Base-by-base conservation (phyloP, 164 flowering plant species). In the Euptelea pleiosperma region DNA sequence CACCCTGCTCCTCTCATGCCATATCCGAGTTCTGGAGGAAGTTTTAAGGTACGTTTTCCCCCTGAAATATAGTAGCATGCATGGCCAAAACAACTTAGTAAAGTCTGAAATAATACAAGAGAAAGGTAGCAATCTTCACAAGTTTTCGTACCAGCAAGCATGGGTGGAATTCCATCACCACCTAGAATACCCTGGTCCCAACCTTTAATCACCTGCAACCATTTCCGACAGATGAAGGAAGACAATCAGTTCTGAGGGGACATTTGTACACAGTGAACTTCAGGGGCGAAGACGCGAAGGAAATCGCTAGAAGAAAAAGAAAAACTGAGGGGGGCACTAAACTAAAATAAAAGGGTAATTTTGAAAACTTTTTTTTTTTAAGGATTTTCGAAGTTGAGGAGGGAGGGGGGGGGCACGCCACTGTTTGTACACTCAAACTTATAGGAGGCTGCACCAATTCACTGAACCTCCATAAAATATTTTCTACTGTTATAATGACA, bases 1-100 rank as follows among this genome's bases (percentile, higher is more conserved):
- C 98, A 91, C 2, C 98, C 98, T 43, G 96, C 98, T 1, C 96
- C 96, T 73, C 96, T 82, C 22, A 47, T 43, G 39, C 96, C 98
- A 73, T 91, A 91, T 37, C 70, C 98, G 24, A 91, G 83, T 57
- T 73, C 84, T 31, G 96, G 87, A 63, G 96, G 98, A 68, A 91
- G 73, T 76, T 75, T 91, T 34, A 91, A 63, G 12, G 68, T 66
- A 11, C 98, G 81, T 61, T 91, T 91, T 0, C 98, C 96, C 12
- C 96, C 92, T 85, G 43, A 15, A 54, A 35, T 18, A 28, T 16
- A 18, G 8, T n/a, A 2, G n/a, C 33, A 11, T 6, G 7, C 33
- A 46, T 3, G 0, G 8, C 11, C 34, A 11, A 1, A 14, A 34
- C 12, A 45, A 14, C 16, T 14, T 5, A 46, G 9, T 42, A 19